Evolutionary conservation across 2,329 filamentous ascomycete species (phyloP).

Genomic region (Pyrenophora tritici-repentis): DNA sequence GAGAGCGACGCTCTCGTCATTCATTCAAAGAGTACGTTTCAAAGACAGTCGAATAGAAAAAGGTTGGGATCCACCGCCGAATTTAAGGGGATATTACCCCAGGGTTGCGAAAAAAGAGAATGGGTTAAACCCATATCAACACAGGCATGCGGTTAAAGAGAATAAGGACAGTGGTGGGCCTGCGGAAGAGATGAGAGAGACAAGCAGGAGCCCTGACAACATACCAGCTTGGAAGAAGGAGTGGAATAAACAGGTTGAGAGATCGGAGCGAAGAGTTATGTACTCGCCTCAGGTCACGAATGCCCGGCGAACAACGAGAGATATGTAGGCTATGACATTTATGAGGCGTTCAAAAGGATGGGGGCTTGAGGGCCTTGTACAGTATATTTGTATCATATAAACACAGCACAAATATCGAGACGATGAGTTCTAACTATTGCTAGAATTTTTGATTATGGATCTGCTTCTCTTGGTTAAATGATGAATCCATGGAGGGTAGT

Average conservation of each 20-base stretch:
- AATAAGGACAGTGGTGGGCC: neutral
- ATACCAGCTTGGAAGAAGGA: conserved; percentile 22
- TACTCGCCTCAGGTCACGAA: neutral
- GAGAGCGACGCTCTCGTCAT: conserved; percentile 32
- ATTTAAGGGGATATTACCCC: conserved; percentile 22
- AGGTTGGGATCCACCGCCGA: neutral
- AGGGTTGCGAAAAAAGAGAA: conserved; percentile 10
- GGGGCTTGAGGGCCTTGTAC: conserved; percentile 3
- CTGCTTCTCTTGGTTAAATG: neutral
- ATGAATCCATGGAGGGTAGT: neutral
- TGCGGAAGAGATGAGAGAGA: neutral
- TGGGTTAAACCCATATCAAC: conserved; percentile 12
- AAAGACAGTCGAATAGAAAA: conserved; percentile 7
- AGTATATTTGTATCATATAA: conserved; percentile 5
- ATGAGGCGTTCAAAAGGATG: neutral
- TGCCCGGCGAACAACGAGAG: neutral
- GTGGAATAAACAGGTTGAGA: conserved; percentile 18
- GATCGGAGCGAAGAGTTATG: conserved; percentile 6
- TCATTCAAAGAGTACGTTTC: conserved; percentile 29
- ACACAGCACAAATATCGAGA: neutral
- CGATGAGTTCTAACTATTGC: neutral
- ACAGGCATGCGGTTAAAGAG: conserved; percentile 13
- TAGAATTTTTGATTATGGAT: neutral
- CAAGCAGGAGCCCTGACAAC: neutral
- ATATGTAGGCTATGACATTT: conserved; percentile 2